Conservation (phyloP, 2,329 filamentous ascomycete genomes). For the Incumbomyces delicatus region DNA sequence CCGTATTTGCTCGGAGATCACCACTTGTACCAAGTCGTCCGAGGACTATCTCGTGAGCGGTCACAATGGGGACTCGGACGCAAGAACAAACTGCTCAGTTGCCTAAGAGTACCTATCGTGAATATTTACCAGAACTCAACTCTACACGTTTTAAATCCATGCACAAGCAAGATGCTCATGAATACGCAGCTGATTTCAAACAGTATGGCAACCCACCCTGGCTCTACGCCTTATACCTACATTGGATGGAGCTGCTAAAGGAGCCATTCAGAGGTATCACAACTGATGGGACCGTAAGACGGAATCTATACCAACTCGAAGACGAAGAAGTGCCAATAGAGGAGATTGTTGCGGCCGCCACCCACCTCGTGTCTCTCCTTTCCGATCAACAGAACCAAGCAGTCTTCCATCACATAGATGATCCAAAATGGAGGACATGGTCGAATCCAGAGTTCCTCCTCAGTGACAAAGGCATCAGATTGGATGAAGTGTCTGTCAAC, state of each 20-base stretch:
- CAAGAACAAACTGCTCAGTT: constrained; percentile 2
- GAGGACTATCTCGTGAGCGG: no score
- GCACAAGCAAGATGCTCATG: constrained; percentile 51
- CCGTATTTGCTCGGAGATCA: no score
- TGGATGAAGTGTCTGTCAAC: constrained; percentile 49
- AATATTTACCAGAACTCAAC: constrained; percentile 53
- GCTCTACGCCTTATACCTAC: constrained; percentile 52
- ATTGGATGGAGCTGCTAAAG: constrained; percentile 47
- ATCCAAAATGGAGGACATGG: constrained; percentile 61
- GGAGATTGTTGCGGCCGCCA: constrained; percentile 44
- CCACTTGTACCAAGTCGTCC: no score
- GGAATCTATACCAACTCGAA: constrained; percentile 47
- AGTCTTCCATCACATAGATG: constrained; percentile 54
- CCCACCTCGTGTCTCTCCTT: constrained; percentile 39
- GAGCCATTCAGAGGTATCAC: constrained; percentile 66
- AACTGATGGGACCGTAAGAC: constrained; percentile 49
- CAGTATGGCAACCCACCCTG: constrained; percentile 53
- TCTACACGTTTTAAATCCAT: constrained; percentile 54
- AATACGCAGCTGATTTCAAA: constrained; percentile 54
- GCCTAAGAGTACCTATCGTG: constrained; percentile 37
- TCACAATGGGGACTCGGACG: no score
- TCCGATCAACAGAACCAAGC: constrained; percentile 39
- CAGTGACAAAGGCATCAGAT: constrained; percentile 57
- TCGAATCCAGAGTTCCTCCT: constrained; percentile 66
- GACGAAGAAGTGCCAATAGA: constrained; percentile 56